A percentile compares a stretch with the other conserved stretches of the same genome.
Evolutionary conservation across 2,329 filamentous ascomycete genomes (phyloP).

Genomic region (Xylariaceae sp.): DNA sequence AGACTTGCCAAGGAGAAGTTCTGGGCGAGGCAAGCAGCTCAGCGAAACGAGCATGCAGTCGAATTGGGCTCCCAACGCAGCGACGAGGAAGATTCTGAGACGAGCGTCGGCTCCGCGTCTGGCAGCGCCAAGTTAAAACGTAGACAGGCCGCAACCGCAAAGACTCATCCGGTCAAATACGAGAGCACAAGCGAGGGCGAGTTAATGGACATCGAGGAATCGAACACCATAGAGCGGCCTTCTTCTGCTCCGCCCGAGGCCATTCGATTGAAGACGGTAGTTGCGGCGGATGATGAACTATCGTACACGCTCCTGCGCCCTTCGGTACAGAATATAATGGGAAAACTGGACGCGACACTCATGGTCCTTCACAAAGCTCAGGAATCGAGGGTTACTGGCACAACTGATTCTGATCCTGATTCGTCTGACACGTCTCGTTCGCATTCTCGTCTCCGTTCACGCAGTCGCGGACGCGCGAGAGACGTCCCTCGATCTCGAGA

Average conservation of each 20-base stretch:
- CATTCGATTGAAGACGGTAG: conserved; percentile 42
- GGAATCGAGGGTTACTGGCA: conserved; percentile 43
- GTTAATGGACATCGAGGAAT: conserved; percentile 25
- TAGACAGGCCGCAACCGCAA: conserved; percentile 14
- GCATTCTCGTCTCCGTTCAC: conserved; percentile 12
- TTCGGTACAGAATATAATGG: conserved; percentile 64
- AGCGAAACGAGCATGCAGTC: conserved; percentile 13
- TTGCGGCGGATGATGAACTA: conserved; percentile 67
- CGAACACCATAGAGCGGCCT: not conserved
- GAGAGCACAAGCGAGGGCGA: conserved; percentile 21
- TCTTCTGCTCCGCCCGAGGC: conserved; percentile 2
- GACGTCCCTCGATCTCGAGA: not conserved
- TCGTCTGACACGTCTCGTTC: conserved; percentile 25
- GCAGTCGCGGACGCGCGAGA: not conserved
- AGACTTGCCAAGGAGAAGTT: conserved; percentile 66
- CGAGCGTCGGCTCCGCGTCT: conserved; percentile 14
- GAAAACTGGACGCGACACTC: conserved; percentile 65
- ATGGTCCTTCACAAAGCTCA: conserved; percentile 65
- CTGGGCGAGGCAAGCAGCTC: conserved; percentile 34
- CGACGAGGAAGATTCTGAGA: conserved; percentile 21
- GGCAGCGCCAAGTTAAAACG: conserved; percentile 9
- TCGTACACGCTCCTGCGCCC: conserved; percentile 64
- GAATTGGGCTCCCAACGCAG: conserved; percentile 9
- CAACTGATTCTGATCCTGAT: conserved; percentile 27
- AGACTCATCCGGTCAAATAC: conserved; percentile 21